Evolutionary conservation across 192 early-diverging fungal genomes (phyloP).

Genomic region (Ambispora gerdemannii): DNA sequence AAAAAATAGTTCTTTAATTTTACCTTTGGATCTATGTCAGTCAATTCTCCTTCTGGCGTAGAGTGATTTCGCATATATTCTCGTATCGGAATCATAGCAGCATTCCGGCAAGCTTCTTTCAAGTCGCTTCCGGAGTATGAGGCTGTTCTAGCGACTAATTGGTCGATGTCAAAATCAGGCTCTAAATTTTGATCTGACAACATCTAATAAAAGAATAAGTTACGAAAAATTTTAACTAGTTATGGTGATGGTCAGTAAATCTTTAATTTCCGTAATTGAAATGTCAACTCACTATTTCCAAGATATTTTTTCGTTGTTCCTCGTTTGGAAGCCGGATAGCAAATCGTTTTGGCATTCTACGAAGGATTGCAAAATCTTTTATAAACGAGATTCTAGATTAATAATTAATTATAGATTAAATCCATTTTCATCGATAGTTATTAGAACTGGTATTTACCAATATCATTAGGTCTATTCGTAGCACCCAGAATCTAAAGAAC

Average conservation of each 20-base stretch:
- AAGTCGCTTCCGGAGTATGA: conserved; percentile 89
- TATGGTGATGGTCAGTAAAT: no score
- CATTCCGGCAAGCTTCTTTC: conserved; percentile 96
- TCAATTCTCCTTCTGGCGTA: conserved; percentile 14
- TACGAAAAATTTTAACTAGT: conserved; percentile 10
- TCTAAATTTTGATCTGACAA: conserved; percentile 69
- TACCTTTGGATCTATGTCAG: conserved; percentile 26
- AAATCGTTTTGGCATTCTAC: conserved; percentile 97
- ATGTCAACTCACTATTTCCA: conserved; percentile 58
- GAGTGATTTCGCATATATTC: conserved; percentile 63
- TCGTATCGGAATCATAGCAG: conserved; percentile 92
- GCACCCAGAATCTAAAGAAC: conserved; percentile 68
- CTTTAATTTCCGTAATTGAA: neutral
- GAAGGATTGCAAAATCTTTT: conserved; percentile 85
- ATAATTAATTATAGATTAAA: neutral
- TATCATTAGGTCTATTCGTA: conserved; percentile 97
- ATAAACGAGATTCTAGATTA: neutral
- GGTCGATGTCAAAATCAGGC: conserved; percentile 59
- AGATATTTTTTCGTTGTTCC: conserved; percentile 80
- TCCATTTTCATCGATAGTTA: no score
- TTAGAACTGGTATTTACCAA: conserved; percentile 45
- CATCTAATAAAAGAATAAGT: conserved; percentile 52
- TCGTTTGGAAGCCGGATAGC: conserved; percentile 78
- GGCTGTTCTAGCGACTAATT: conserved; percentile 68
- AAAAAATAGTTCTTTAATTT: neutral